Conservation (phyloP, 441 rosid species). For the Eruca vesicaria region DNA sequence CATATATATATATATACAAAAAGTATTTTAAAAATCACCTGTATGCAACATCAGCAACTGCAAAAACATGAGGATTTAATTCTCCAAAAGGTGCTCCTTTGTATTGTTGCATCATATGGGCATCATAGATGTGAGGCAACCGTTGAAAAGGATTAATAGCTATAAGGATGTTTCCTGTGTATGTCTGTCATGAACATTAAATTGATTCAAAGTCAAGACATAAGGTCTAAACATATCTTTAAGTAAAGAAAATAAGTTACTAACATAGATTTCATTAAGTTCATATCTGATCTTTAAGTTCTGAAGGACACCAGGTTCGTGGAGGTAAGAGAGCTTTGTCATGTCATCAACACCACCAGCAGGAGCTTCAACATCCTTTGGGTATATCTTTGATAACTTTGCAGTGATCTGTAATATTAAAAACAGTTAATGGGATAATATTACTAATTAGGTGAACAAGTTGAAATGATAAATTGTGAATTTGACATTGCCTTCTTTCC, state of each 20-base stretch:
- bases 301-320: constrained; percentile 96
- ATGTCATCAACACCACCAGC: constrained; percentile 99
- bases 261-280: constrained; percentile 92
- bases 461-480: constrained; percentile 5
- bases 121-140: constrained; percentile 81
- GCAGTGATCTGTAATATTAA: constrained; percentile 50
- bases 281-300: constrained; percentile 85
- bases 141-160: constrained; percentile 95
- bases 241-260: constrained; percentile 26
- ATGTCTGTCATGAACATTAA: constrained; percentile 51
- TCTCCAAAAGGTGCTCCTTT: constrained; percentile 94
- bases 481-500: constrained; percentile 63
- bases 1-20: not conserved
- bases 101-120: constrained; percentile 94
- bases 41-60: constrained; percentile 92
- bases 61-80: constrained; percentile 81
- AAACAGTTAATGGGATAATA: not conserved
- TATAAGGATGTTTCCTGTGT: constrained; percentile 87
- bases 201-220: not conserved
- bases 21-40: constrained; percentile 41
- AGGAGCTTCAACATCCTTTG: constrained; percentile 93
- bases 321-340: constrained; percentile 95
- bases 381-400: constrained; percentile 71
- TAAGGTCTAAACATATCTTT: not conserved
- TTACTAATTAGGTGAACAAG: not conserved